These are phyloP conservation scores for Ophiostoma tasmaniense DNA, from an alignment of 2,329 filamentous ascomycete species.

Conservation along the genomic window DNA sequence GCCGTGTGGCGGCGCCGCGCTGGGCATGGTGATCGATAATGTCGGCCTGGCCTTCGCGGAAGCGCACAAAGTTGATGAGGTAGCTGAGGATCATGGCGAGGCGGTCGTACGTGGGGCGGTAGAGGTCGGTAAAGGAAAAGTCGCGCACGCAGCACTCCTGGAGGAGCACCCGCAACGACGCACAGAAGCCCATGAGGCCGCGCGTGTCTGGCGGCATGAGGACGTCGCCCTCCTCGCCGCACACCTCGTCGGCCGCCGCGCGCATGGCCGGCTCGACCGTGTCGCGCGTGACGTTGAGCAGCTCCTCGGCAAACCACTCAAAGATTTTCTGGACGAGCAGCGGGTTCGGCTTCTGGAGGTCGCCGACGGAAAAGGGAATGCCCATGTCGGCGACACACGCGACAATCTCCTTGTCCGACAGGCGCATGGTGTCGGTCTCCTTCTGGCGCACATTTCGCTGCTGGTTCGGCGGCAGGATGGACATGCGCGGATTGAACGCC, in stretches of 20 bases:
- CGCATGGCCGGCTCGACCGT: constrained; percentile 93
- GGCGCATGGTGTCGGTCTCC: constrained; percentile 52
- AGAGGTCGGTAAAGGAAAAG: constrained; percentile 87
- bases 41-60: constrained; percentile 82
- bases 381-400: constrained; percentile 97
- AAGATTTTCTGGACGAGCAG: constrained; percentile 95
- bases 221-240: constrained; percentile 69
- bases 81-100: constrained; percentile 95
- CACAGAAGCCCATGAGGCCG: constrained; percentile 93
- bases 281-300: constrained; percentile 88
- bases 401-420: constrained; percentile 72
- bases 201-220: constrained; percentile 73
- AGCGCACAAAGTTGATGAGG: constrained; percentile 97
- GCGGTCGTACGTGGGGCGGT: constrained; percentile 81
- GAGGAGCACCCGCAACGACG: constrained; percentile 69
- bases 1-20: constrained; percentile 76
- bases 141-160: constrained; percentile 85
- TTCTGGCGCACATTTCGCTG: constrained; percentile 46
- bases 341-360: constrained; percentile 89
- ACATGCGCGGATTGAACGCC: constrained; percentile 53
- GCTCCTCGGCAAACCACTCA: constrained; percentile 90
- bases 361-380: constrained; percentile 74
- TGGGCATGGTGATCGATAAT: constrained; percentile 93
- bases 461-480: constrained; percentile 48
- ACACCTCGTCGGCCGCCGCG: constrained; percentile 80